A percentile compares a stretch with the other conserved stretches of the same genome.
phyloP scores from a whole-genome alignment of 1,284 basidiomycete species.

The Trametes versicolor region DNA sequence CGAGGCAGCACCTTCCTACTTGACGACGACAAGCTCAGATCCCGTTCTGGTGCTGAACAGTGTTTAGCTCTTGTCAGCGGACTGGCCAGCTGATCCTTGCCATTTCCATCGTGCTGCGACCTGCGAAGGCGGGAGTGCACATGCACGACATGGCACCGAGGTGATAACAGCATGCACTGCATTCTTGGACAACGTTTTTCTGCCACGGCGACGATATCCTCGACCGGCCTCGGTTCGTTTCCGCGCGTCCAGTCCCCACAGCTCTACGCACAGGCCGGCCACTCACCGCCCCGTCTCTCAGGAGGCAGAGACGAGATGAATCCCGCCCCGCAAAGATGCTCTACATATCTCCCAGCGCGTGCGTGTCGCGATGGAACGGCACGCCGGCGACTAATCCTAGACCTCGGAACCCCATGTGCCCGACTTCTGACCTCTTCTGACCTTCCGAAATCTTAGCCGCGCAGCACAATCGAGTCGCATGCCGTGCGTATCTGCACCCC shows the following conservation, averaged over 20 bases:
- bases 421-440: slow-evolving; percentile 18
- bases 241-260: background rate
- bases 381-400: slow-evolving; percentile 11
- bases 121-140: background rate
- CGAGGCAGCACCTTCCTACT: background rate
- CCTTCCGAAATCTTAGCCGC: slow-evolving; percentile 13
- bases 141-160: slow-evolving; percentile 10
- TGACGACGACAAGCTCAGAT: background rate
- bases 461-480: slow-evolving; percentile 15
- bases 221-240: background rate
- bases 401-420: slow-evolving; percentile 17
- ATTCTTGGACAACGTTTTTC: background rate
- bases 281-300: background rate
- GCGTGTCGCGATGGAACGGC: slow-evolving; percentile 10
- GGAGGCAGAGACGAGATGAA: slow-evolving; percentile 8
- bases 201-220: too few relatives aligned
- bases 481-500: slow-evolving; percentile 25
- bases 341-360: background rate
- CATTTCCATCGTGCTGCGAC: slow-evolving; percentile 3
- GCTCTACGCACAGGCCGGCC: background rate
- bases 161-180: slow-evolving; percentile 5
- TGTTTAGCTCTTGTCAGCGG: slow-evolving; percentile 8
- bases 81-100: slow-evolving; percentile 6
- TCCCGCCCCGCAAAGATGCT: background rate
- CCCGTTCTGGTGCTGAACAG: background rate